Evolutionary conservation across 2,329 filamentous ascomycete species (phyloP).

Genomic region (Aureobasidium sp.): DNA sequence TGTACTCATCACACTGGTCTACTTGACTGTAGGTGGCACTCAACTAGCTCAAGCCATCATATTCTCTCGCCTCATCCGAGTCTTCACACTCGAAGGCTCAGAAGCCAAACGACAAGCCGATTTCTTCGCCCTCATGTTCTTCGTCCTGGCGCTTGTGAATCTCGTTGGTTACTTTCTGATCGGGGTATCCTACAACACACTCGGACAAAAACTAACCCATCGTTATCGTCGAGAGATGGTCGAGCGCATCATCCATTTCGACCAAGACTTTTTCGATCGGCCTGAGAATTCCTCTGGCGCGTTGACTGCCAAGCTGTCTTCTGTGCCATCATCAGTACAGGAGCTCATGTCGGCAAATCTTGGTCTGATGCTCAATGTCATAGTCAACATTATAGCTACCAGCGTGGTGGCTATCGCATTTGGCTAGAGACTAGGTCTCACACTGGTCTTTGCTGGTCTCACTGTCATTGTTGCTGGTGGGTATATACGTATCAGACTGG

Average conservation of each 20-base stretch:
- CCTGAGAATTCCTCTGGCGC: constrained; percentile 40
- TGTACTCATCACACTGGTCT: constrained; percentile 23
- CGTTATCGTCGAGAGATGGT: constrained; percentile 31
- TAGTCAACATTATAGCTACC: constrained; percentile 28
- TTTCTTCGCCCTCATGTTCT: constrained; percentile 52
- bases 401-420: constrained; percentile 28
- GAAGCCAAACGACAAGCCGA: constrained; percentile 37
- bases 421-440: constrained; percentile 33
- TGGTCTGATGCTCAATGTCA: constrained; percentile 45
- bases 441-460: constrained; percentile 29
- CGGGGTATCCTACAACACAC: constrained; percentile 39
- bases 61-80: constrained; percentile 43
- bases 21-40: constrained; percentile 30
- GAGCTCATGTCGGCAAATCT: constrained; percentile 39
- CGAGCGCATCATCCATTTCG: constrained; percentile 35
- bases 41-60: constrained; percentile 45
- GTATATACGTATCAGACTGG: constrained; percentile 29
- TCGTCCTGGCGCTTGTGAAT: constrained; percentile 45
- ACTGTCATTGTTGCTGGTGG: constrained; percentile 29
- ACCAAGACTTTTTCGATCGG: constrained; percentile 37
- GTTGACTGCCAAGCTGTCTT: constrained; percentile 36
- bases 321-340: constrained; percentile 41
- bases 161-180: constrained; percentile 39
- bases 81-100: constrained; percentile 38
- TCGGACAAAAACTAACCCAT: not conserved